A percentile compares a stretch with the other conserved stretches of the same genome.
phyloP scores from a whole-genome alignment of 23 red algal species.

The Gracilaria domingensis region DNA sequence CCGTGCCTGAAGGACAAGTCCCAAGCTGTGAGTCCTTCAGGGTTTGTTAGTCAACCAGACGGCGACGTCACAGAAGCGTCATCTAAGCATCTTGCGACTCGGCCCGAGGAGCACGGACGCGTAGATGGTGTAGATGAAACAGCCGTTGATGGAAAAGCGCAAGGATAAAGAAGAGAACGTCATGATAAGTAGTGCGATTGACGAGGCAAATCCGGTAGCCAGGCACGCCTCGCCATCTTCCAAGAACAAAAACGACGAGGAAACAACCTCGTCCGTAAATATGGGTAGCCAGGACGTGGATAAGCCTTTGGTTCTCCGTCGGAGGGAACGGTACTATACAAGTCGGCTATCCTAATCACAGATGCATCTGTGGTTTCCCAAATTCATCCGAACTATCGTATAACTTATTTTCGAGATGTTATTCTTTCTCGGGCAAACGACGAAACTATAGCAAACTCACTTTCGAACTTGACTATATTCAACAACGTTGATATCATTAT shows the following conservation, averaged over 20 bases:
- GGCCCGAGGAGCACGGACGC: background rate
- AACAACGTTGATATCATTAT: constrained; percentile 69
- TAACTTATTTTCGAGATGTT: constrained; percentile 55
- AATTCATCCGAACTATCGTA: constrained; percentile 67
- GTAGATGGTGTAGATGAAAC: background rate
- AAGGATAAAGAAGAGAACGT: background rate
- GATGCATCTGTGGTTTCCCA: constrained; percentile 36
- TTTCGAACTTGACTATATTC: constrained; percentile 36
- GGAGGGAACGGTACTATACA: constrained; percentile 40
- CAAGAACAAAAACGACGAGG: constrained; percentile 44
- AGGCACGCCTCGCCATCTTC: background rate
- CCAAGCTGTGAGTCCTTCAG: background rate
- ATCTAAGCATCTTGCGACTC: background rate
- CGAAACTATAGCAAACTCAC: constrained; percentile 28
- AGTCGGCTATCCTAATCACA: constrained; percentile 50
- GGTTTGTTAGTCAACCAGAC: background rate
- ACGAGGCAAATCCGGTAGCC: background rate
- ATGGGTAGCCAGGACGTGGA: constrained; percentile 18
- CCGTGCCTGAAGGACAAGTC: background rate
- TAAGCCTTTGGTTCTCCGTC: constrained; percentile 21
- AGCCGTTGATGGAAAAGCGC: background rate
- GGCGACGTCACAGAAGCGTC: constrained; percentile 5
- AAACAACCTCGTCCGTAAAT: constrained; percentile 47
- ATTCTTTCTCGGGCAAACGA: constrained; percentile 45
- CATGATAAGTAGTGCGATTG: background rate